These are phyloP conservation scores for Isabelozyma heimii DNA, from an alignment of 805 yeast genomes.

Conservation along the genomic window DNA sequence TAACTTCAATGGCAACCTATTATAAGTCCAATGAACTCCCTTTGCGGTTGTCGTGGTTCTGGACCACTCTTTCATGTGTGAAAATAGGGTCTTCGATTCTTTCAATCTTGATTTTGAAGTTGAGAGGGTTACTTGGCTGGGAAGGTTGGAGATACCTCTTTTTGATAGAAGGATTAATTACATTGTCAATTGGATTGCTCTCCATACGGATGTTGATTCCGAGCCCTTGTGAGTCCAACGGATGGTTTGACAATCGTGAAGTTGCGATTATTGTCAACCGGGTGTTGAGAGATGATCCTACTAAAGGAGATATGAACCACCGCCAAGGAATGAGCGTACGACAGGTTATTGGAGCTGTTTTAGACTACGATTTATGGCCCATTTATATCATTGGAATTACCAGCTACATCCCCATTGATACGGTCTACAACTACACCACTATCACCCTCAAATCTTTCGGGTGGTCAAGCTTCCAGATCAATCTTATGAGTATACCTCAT, in stretches of 20 bases:
- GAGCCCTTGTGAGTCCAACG: slow-evolving; percentile 48
- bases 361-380: slow-evolving; percentile 57
- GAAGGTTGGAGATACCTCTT: slow-evolving; percentile 20
- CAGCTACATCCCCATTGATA: slow-evolving; percentile 16
- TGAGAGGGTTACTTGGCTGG: slow-evolving; percentile 14
- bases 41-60: slow-evolving; percentile 18
- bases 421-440: slow-evolving; percentile 41
- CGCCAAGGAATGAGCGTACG: slow-evolving; percentile 48
- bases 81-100: slow-evolving; percentile 17
- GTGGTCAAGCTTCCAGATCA: slow-evolving; percentile 43
- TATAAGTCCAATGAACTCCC: slow-evolving; percentile 29
- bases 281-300: slow-evolving; percentile 27
- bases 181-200: slow-evolving; percentile 40
- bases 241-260: slow-evolving; percentile 32
- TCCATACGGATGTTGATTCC: slow-evolving; percentile 45
- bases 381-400: not conserved
- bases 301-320: slow-evolving; percentile 30
- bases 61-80: slow-evolving; percentile 25
- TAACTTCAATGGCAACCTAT: slow-evolving; percentile 34
- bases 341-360: slow-evolving; percentile 37
- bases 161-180: slow-evolving; percentile 10
- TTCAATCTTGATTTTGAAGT: slow-evolving; percentile 18
- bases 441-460: slow-evolving; percentile 36
- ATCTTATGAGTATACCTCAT: slow-evolving; percentile 51
- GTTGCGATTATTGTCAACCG: slow-evolving; percentile 27